Evolutionary conservation across 1,284 basidiomycete species (phyloP).

Genomic region (Entoloma clypeatum): DNA sequence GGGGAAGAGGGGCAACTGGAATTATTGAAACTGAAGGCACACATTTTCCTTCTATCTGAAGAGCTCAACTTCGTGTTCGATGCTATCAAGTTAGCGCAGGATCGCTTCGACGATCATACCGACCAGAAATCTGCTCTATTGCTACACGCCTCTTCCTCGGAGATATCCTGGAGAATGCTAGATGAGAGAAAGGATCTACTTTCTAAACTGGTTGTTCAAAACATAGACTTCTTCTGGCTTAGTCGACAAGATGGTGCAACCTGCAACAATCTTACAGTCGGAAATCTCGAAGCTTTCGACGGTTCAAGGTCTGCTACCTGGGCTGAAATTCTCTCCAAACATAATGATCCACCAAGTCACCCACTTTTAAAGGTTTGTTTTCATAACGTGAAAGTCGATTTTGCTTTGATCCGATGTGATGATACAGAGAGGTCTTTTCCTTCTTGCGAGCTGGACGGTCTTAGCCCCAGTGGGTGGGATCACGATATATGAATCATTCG

Average conservation of each 20-base stretch:
- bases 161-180: slow-evolving; percentile 94
- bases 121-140: slow-evolving; percentile 82
- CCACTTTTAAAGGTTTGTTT: slow-evolving; percentile 59
- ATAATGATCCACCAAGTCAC: slow-evolving; percentile 63
- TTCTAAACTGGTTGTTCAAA: slow-evolving; percentile 81
- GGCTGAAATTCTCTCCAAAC: slow-evolving; percentile 84
- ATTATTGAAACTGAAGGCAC: slow-evolving; percentile 71
- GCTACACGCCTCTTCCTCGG: slow-evolving; percentile 78
- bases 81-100: slow-evolving; percentile 82
- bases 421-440: slow-evolving; percentile 57
- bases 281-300: slow-evolving; percentile 85
- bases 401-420: slow-evolving; percentile 12
- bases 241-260: slow-evolving; percentile 89
- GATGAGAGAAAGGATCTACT: slow-evolving; percentile 73
- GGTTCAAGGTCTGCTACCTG: slow-evolving; percentile 82
- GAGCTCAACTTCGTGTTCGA: slow-evolving; percentile 88
- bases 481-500: slow-evolving; percentile 83
- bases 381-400: neutral
- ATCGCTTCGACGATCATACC: slow-evolving; percentile 63
- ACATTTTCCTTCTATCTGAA: slow-evolving; percentile 72
- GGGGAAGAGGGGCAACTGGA: slow-evolving; percentile 49
- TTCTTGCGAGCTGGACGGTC: slow-evolving; percentile 75
- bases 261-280: slow-evolving; percentile 74
- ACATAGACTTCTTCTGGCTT: slow-evolving; percentile 81
- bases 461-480: slow-evolving; percentile 94